Conservation (phyloP, 768 basidiomycete species). For the Russula abietina region DNA sequence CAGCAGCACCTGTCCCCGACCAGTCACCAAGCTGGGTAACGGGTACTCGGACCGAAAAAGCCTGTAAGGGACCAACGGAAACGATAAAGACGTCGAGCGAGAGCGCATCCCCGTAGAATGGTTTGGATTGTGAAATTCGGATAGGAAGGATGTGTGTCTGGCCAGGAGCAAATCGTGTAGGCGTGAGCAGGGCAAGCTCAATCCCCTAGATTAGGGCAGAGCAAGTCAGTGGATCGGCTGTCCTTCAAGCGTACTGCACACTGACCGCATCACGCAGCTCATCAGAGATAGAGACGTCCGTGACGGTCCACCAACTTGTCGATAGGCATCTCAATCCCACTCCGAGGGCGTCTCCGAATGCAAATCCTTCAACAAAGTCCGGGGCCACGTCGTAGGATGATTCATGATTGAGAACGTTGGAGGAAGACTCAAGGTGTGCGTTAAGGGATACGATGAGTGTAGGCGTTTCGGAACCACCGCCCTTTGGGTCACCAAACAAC, state of each 20-base stretch:
- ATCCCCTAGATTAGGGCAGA: constrained; percentile 9
- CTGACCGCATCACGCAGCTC: constrained; percentile 1
- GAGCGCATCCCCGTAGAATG: constrained; percentile 36
- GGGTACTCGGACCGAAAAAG: constrained; percentile 38
- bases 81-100: constrained; percentile 36
- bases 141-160: constrained; percentile 48
- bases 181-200: not conserved
- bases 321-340: constrained; percentile 49
- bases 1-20: constrained; percentile 27
- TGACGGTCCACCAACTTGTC: constrained; percentile 51
- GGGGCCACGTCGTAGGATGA: constrained; percentile 50
- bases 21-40: constrained; percentile 43
- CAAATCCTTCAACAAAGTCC: constrained; percentile 68
- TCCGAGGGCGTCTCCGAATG: constrained; percentile 68
- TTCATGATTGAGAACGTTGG: constrained; percentile 36
- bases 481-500: constrained; percentile 71
- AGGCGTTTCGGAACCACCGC: constrained; percentile 37
- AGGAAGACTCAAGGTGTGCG: constrained; percentile 36
- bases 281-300: constrained; percentile 25
- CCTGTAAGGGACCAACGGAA: constrained; percentile 19
- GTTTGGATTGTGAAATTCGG: constrained; percentile 37
- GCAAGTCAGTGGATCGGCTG: not conserved
- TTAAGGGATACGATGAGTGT: constrained; percentile 47
- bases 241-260: constrained; percentile 14
- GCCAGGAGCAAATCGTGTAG: constrained; percentile 6